Base-by-base conservation (phyloP, 208 protist species). In the Wallacemonas rigidus region DNA sequence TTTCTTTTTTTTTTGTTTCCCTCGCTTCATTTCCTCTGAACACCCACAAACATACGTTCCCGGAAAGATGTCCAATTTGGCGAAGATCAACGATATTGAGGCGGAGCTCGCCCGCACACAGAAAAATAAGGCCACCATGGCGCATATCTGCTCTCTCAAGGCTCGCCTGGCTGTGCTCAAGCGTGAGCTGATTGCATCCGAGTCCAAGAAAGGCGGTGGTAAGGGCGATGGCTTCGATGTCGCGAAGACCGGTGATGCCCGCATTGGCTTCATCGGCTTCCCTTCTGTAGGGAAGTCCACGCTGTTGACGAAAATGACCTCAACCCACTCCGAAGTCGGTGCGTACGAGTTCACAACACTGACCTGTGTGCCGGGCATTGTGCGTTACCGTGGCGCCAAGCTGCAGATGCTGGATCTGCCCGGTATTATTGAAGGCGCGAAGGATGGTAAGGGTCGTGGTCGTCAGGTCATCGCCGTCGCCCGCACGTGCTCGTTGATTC, bases 321-420 rank as follows among this genome's bases (percentile, higher is more conserved):
- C 91, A 39, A 99, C 98, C 2, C 78, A 98, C 68, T 99, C 98
- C 6, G 98, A 98, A 79, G 96, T 99, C 17, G 98, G 96, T 48
- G 97, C 96, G 15, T 99, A 99, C 84, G 98, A 99, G 84, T 99
- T 99, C 84, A 99, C 98, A 2, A 99, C 98, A 8, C 86, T 99
- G 15, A 99, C 98, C 2, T 99, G 98, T 77, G 98, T 99, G 57
- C 98, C 98, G 35, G 98, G 95, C 72, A 90, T 97, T 17, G 93
- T 97, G 51, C 85, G 76, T 41, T 98, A 99, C 86, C 99, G 99
- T 67, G 93, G 92, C 39, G 94, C 94, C 35, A 97, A 97, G 82
- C 80, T 98, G 68, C 95, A 98, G 85, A 95, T 99, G 86, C 81
- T 99, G 1, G 98, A 99, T 88, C 86, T 98, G 17, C 97, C 98